Conservation (phyloP, 106 monocot species). For the Gastrodia elata region DNA sequence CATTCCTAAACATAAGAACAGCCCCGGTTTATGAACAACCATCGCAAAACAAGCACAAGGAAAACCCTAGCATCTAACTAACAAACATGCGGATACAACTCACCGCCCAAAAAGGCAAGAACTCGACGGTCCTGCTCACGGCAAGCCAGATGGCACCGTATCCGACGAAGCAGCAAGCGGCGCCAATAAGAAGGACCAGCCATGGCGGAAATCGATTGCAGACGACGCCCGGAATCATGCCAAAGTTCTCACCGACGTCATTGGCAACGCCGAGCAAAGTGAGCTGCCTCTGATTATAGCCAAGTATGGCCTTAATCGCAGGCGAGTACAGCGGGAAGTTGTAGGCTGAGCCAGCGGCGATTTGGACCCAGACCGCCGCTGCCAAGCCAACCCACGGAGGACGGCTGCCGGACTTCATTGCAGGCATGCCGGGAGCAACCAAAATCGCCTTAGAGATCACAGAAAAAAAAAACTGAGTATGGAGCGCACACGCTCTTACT, state of each 20-base stretch:
- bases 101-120: conserved; percentile 56
- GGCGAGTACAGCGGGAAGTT: conserved; percentile 77
- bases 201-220: conserved; percentile 62
- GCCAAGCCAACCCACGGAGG: conserved; percentile 87
- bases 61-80: too few species aligned
- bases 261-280: conserved; percentile 74
- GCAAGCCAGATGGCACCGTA: conserved; percentile 60
- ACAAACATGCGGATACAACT: conserved; percentile 2
- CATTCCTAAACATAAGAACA: too few species aligned
- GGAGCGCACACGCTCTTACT: too few species aligned
- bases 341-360: conserved; percentile 52
- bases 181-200: conserved; percentile 47
- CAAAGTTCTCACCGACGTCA: conserved; percentile 79
- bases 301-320: conserved; percentile 53
- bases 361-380: conserved; percentile 78
- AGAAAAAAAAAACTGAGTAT: not conserved
- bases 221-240: conserved; percentile 47
- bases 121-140: conserved; percentile 25
- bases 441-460: not conserved
- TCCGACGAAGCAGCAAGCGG: conserved; percentile 46
- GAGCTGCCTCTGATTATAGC: conserved; percentile 56
- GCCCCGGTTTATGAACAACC: too few species aligned
- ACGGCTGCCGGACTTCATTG: conserved; percentile 56
- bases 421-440: not conserved
- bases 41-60: too few species aligned